Evolutionary conservation across 371 early-diverging fungal species (phyloP), one percentile per base, ranked within the genome.

Genomic region (Cokeromyces recurvatus): DNA sequence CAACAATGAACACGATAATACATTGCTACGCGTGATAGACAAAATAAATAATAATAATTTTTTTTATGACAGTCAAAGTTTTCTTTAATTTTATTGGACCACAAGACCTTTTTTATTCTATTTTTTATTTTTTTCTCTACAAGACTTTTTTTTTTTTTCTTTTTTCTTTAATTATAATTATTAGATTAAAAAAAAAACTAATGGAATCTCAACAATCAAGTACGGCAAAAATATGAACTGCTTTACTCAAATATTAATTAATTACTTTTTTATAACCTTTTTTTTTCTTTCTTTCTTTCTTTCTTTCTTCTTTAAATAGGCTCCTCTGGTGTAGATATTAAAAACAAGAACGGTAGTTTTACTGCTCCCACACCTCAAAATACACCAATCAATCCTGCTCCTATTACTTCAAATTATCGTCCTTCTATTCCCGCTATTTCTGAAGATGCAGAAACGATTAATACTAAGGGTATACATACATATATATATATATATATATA

Each of bases 291-390:
- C n/a, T n/a, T n/a, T n/a, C n/a, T n/a, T n/a, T n/a, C n/a, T n/a
- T n/a, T n/a, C n/a, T n/a, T n/a, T n/a, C n/a, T n/a, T n/a, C n/a
- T n/a, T n/a, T n/a, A n/a, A n/a, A n/a, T n/a, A n/a, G n/a, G n/a
- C n/a, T n/a, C n/a, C 21, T 50, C 44, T 40, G 59, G 54, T 51
- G 59, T 63, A 29, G 60, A 66, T 38, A 72, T 72, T 42, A 72
- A 68, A 34, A 67, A 62, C 39, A 65, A 64, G 38, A 65, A 63
- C 42, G 66, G 56, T 39, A 73, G 73, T 63, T 38, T 56, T 41
- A 63, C 74, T 43, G 83, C 85, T 22, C 85, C 85, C 23, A 85
- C 86, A 24, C 85, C 85, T 47, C 86, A 87, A 69, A 87, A 87
- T 66, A 85, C 86, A 44, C 87, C 86, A 39, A 76, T 78, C 42